Conservation (phyloP, 306 rosid species). For the Astragalus glycyphyllos region DNA sequence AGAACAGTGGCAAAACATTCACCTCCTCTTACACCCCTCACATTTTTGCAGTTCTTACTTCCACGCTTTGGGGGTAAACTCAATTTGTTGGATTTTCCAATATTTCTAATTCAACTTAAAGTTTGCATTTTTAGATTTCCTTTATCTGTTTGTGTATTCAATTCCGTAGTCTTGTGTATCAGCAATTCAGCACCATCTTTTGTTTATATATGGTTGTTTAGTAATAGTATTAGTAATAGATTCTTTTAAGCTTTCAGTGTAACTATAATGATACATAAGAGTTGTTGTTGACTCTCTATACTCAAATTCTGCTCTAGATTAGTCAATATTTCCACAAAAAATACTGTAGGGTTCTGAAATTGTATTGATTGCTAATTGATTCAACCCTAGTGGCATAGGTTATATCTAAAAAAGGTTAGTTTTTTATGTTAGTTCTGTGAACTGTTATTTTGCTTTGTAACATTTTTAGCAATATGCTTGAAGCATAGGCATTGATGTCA, state of each 20-base stretch:
- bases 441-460: constrained; percentile 23
- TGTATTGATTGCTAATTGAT: constrained; percentile 25
- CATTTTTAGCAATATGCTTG: constrained; percentile 39
- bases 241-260: constrained; percentile 22
- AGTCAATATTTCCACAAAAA: neutral
- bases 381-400: constrained; percentile 36
- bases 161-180: constrained; percentile 15
- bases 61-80: constrained; percentile 18
- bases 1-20: neutral
- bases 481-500: constrained; percentile 76
- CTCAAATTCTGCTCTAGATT: neutral
- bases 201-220: constrained; percentile 15
- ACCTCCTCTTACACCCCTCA: neutral
- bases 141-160: constrained; percentile 17
- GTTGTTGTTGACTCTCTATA: constrained; percentile 10
- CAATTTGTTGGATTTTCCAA: constrained; percentile 25
- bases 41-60: constrained; percentile 21
- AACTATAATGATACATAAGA: constrained; percentile 12
- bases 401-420: neutral
- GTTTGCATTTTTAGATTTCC: constrained; percentile 39
- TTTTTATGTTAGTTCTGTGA: constrained; percentile 18
- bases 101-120: constrained; percentile 40
- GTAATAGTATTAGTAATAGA: neutral
- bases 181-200: constrained; percentile 11
- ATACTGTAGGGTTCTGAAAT: constrained; percentile 8